Base-by-base conservation (phyloP, 2,329 filamentous ascomycete species). In the Mycosphaerella arachidis region DNA sequence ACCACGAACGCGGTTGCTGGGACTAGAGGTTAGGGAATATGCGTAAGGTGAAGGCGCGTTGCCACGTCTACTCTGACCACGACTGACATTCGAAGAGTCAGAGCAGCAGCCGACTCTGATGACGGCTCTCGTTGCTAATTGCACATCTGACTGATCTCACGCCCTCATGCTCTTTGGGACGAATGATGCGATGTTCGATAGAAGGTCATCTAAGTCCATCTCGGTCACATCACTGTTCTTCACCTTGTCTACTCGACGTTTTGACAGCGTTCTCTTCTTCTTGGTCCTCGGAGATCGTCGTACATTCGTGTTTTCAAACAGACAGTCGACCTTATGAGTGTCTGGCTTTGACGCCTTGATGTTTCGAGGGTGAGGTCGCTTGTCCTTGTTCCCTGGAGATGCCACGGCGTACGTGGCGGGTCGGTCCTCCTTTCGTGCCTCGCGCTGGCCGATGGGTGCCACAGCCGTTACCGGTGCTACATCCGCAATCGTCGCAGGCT, bases 121-220 rank as follows among this genome's bases (percentile, higher is more conserved):
- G 31, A 35, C 31, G 12, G 31, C 24, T 24, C 24, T 24, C 24
- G 24, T 24, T 24, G 24, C 24, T 24, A 24, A 1, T 24, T 24
- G 24, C 24, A 24, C 24, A 24, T n/a, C 16, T 7, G n/a, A 8
- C 18, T 13, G n/a, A 43, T 7, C 8, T 43, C n/a, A 43, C 3
- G 4, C 30, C 30, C 29, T 53, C 50, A 35, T 30, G 35, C 29
- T 46, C 37, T 18, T n/a, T 4, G 53, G 53, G 16, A 55, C 68
- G 53, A 67, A 66, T 16, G 60, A 53, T 4, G 64, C 67, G 43
- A 72, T 67, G 31, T 64, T 68, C 45, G 63, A 63, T 10, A 71
- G 56, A 30, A 72, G 55, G 50, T 72, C 68, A 51, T 72, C 70
- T 12, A 72, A 55, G 51, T 72, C 70, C 33, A 70, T 61, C 20